Base-by-base conservation (phyloP, 257 asterid genomes). In the Thymus quinquecostatus region DNA sequence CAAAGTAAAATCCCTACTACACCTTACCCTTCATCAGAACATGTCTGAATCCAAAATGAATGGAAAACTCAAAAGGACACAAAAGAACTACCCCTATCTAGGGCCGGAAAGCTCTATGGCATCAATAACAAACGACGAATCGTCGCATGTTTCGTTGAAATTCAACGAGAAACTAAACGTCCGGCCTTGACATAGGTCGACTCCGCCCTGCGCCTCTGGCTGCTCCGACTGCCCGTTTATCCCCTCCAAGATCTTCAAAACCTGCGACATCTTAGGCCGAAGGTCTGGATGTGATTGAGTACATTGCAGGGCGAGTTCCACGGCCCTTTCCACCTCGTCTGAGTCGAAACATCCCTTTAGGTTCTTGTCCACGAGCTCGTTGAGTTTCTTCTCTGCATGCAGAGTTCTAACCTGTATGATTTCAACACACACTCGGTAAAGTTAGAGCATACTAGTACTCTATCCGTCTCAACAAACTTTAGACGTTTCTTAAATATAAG, bases 61-160 rank as follows among this genome's bases (percentile, higher is more conserved):
- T 11, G 48, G 10, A 38, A 27, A 55, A 34, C 66, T 21, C 66
- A 10, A 65, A 29, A 11, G 8, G 2, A 11, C 34, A 3, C 34
- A 3, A 3, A 63, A 44, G 50, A 11, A 11, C 60, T 38, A 5
- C 3, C 41, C 7, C 72, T 68, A 90, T 38, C 98, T 79, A 14
- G 98, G 98, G 62, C 98, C 97, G 11, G 98, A 92, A 60, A 92
- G 98, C 77, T 92, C 96, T 21, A 92, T 87, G 50, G 98, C 96
- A 72, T 92, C 97, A 34, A 90, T 79, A 12, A 84, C 80, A 56
- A 88, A 88, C 0, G 98, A 92, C 10, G 96, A 88, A 61, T 88
- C 90, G 14, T 86, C 97, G 9, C 73, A 85, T 0, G 75, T 81
- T 3, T 87, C 90, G 51, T 81, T 78, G 3, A 82, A 68, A 81